Base-by-base conservation (phyloP, 768 basidiomycete genomes). In the Scleroderma bovista region DNA sequence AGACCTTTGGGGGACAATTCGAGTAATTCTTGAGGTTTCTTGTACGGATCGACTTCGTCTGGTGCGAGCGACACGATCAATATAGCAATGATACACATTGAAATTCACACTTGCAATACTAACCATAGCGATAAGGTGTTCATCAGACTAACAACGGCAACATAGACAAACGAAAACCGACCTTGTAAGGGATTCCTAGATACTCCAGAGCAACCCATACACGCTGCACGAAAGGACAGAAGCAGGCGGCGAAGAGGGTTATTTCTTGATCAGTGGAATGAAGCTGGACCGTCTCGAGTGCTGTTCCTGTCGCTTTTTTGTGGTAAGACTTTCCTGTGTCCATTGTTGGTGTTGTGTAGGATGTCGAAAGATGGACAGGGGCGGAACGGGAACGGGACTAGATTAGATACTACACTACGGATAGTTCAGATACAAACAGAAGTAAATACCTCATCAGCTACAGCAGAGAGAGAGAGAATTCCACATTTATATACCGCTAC, bases 41-140 rank as follows among this genome's bases (percentile, higher is more conserved):
- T 81, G 71, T 91, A 90, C 17, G 87, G 86, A 65, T 89, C 84
- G 24, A 88, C 84, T 66, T 89, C 87, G 57, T 84, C 87, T 88
- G 51, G 4, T 20, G 20, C 12, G 48, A 6, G 45, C 38, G 38
- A 23, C 19, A 9, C 19, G 22, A 55, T 50, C 43, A 23, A 33
- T 10, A 15, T 10, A n/a, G n/a, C n/a, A n/a, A n/a, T n/a, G n/a
- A n/a, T 33, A 17, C 1, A 3, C 5, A 39, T n/a, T n/a, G n/a
- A 2, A 32, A 3, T 16, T 13, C 3, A 13, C 45, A 63, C 67
- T 56, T 51, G 77, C 73, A 69, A 47, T 76, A 76, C 75, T 74
- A 43, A 5, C 9, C 26, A 29, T 29, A 29, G 5, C 4, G 26
- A n/a, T n/a, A n/a, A n/a, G n/a, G n/a, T n/a, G n/a, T n/a, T n/a